These are phyloP conservation scores for Cytospora leucostoma DNA, from an alignment of 2,329 filamentous ascomycete species.

Conservation along the genomic window DNA sequence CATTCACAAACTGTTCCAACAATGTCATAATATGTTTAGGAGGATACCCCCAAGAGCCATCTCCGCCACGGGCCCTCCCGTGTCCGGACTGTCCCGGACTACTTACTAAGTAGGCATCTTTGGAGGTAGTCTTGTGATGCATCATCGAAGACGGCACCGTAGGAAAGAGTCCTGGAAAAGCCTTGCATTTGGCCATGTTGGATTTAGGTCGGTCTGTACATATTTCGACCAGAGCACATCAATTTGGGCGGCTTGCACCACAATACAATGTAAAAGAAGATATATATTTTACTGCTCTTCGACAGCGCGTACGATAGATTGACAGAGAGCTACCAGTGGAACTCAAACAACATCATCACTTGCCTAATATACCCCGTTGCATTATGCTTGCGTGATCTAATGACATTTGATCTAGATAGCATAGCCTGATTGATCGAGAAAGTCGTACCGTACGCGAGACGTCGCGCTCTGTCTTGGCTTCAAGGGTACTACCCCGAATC, in stretches of 20 bases:
- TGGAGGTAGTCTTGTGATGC: neutral
- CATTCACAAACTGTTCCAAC: slow-evolving; percentile 8
- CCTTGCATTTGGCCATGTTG: neutral
- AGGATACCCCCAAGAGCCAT: neutral
- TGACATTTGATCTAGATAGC: neutral
- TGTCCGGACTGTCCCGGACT: neutral
- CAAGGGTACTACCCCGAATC: slow-evolving; percentile 21
- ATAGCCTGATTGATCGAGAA: neutral
- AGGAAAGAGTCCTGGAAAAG: neutral
- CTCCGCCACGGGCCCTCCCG: neutral
- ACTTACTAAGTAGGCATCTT: neutral
- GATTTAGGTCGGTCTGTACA: neutral
- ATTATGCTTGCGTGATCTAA: neutral
- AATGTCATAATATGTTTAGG: slow-evolving; percentile 23
- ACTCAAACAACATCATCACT: neutral
- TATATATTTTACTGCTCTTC: neutral
- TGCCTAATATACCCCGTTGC: neutral
- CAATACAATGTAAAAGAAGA: neutral
- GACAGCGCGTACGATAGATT: neutral
- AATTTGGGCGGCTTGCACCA: neutral
- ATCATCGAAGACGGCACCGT: neutral
- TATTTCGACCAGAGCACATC: neutral
- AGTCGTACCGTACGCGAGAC: neutral
- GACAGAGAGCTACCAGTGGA: neutral
- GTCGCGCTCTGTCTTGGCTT: slow-evolving; percentile 15